phyloP scores from a whole-genome alignment of 306 rosid species.

The Psophocarpus tetragonolobus region DNA sequence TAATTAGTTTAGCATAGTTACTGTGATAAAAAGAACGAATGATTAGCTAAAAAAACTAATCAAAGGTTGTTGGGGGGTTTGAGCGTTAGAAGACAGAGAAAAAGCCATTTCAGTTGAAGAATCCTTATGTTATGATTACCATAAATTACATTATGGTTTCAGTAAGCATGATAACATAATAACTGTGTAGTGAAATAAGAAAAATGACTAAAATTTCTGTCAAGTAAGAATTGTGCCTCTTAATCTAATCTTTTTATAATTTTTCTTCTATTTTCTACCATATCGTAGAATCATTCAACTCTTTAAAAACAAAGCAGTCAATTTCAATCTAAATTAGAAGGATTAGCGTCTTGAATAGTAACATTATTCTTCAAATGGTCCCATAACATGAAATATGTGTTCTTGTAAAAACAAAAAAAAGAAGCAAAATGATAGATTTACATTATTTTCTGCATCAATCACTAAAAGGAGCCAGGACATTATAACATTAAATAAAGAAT shows the following conservation, averaged over 20 bases:
- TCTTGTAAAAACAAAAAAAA: not conserved
- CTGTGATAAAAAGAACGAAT: not conserved
- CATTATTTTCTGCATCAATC: constrained; percentile 1
- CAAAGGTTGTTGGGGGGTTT: not conserved
- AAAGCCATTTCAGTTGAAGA: not conserved
- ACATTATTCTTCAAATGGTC: not conserved
- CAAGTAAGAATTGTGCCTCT: constrained; percentile 1
- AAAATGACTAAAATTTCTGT: not conserved
- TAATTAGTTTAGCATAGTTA: not conserved
- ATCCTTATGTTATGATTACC: not conserved
- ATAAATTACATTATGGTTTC: not conserved
- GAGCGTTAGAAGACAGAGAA: constrained; percentile 12
- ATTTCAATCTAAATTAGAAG: not conserved
- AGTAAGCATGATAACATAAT: not conserved
- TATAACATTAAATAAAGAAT: not conserved
- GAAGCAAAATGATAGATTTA: not conserved
- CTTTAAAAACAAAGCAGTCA: not conserved
- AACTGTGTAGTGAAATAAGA: not conserved
- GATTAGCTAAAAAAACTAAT: not conserved
- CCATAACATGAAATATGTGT: not conserved
- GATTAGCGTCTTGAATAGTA: not conserved
- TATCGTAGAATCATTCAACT: not conserved
- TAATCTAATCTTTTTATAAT: not conserved
- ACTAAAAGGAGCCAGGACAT: not conserved
- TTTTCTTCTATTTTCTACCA: not conserved